Evolutionary conservation across 2,329 filamentous ascomycete species (phyloP).

Genomic region (Blumeria hordei): DNA sequence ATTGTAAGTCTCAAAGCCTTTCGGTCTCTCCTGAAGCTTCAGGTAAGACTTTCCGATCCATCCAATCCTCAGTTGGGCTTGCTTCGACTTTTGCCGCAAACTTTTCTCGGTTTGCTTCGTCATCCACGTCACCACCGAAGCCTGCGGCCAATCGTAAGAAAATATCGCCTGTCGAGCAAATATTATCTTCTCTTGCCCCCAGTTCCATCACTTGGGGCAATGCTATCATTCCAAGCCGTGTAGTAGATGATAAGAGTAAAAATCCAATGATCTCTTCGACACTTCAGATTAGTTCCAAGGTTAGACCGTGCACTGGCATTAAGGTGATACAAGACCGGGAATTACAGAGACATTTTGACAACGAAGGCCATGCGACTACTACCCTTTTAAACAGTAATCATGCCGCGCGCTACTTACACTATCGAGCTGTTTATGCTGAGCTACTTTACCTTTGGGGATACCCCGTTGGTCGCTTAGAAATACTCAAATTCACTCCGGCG

Average conservation of each 20-base stretch:
- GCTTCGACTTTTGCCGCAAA: slow-evolving; percentile 30
- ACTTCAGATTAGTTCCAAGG: too few relatives aligned
- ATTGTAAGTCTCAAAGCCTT: slow-evolving; percentile 24
- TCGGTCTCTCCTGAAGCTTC: slow-evolving; percentile 35
- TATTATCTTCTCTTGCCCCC: slow-evolving; percentile 28
- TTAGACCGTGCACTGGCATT: slow-evolving; percentile 11
- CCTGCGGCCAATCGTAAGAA: slow-evolving; percentile 24
- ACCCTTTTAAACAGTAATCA: slow-evolving; percentile 29
- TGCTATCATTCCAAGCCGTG: slow-evolving; percentile 17
- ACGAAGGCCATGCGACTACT: slow-evolving; percentile 38
- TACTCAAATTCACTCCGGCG: slow-evolving; percentile 38
- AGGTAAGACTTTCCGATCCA: slow-evolving; percentile 9
- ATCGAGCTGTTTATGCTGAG: slow-evolving; percentile 42
- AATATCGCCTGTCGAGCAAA: slow-evolving; percentile 35
- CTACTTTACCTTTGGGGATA: slow-evolving; percentile 42
- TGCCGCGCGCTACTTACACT: slow-evolving; percentile 28
- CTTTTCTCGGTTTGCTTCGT: slow-evolving; percentile 20
- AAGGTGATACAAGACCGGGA: slow-evolving; percentile 13
- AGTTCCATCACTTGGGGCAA: slow-evolving; percentile 17
- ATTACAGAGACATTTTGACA: slow-evolving; percentile 18
- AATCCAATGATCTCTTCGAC: too few relatives aligned
- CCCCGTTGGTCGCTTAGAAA: slow-evolving; percentile 36
- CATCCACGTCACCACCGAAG: slow-evolving; percentile 21
- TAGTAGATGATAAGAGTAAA: slow-evolving; percentile 11
- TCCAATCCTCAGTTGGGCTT: slow-evolving; percentile 26